Percentiles rank a stretch among this genome's conserved stretches.
phyloP scores from a whole-genome alignment of 805 yeast genomes.

The Kregervanrija pseudodelftensis region DNA sequence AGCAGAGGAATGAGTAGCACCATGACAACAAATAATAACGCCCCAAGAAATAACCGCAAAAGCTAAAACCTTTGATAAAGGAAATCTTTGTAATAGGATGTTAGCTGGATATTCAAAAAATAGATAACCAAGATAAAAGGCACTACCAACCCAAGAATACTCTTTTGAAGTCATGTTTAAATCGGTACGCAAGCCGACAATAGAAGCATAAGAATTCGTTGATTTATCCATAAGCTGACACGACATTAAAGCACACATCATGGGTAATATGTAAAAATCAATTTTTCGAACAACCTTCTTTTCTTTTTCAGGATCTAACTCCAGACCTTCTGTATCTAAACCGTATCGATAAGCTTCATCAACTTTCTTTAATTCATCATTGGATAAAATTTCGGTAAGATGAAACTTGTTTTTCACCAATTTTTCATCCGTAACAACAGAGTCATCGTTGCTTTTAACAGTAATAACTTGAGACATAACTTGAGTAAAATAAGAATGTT shows the following conservation, averaged over 20 bases:
- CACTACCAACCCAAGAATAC: constrained; percentile 40
- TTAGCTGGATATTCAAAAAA: constrained; percentile 39
- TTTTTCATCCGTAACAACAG: too few species aligned
- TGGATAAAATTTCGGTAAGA: neutral
- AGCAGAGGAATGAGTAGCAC: constrained; percentile 30
- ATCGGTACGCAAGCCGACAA: constrained; percentile 40
- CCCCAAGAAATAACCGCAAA: constrained; percentile 28
- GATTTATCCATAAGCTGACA: constrained; percentile 47
- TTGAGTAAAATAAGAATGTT: too few species aligned
- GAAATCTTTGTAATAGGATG: constrained; percentile 33
- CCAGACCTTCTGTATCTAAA: constrained; percentile 22
- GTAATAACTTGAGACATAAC: too few species aligned
- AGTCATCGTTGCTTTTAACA: too few species aligned
- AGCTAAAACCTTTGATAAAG: constrained; percentile 26
- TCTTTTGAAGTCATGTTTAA: constrained; percentile 34
- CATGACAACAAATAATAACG: constrained; percentile 37
- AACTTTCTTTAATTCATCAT: constrained; percentile 3
- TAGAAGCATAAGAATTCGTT: constrained; percentile 40
- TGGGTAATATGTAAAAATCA: constrained; percentile 28
- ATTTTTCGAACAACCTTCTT: constrained; percentile 32
- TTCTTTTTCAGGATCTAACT: constrained; percentile 37
- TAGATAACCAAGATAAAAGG: constrained; percentile 42
- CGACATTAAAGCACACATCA: constrained; percentile 33
- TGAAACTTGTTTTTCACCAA: neutral
- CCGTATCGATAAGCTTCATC: neutral